A percentile compares a stretch with the other conserved stretches of the same genome.
Evolutionary conservation across 176 grass and related monocot species (phyloP).

Genomic region (Avena sativa): DNA sequence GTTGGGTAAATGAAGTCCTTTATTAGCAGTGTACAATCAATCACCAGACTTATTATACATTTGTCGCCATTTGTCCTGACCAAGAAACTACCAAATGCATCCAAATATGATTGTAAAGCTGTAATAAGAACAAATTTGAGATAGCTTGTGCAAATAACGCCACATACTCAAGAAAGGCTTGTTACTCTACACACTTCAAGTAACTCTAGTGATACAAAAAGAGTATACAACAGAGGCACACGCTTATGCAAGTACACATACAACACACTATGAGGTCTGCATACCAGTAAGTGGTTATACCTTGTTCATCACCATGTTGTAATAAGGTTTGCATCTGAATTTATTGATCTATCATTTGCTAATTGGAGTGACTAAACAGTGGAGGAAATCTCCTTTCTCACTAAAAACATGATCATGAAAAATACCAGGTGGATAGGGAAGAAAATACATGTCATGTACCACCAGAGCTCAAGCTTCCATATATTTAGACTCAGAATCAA

Average conservation of each 20-base stretch:
- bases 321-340: conserved; percentile 41
- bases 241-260: conserved; percentile 37
- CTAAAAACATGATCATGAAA: conserved; percentile 20
- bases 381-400: background rate
- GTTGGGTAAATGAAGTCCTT: background rate
- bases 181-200: conserved; percentile 3
- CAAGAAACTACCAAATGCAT: conserved; percentile 3
- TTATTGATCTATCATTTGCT: conserved; percentile 25
- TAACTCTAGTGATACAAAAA: conserved; percentile 26
- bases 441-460: conserved; percentile 23
- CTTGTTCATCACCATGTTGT: conserved; percentile 31
- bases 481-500: conserved; percentile 34
- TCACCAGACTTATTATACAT: background rate
- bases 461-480: conserved; percentile 14
- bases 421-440: conserved; percentile 13
- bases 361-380: conserved; percentile 23
- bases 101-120: background rate
- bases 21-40: background rate
- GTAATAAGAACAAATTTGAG: background rate
- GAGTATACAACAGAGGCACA: background rate
- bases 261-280: conserved; percentile 14
- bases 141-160: background rate
- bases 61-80: background rate
- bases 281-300: conserved; percentile 44
- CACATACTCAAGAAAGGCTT: background rate